Conservation (phyloP, 73 alveolate genomes). For the Tetrahymena borealis region DNA sequence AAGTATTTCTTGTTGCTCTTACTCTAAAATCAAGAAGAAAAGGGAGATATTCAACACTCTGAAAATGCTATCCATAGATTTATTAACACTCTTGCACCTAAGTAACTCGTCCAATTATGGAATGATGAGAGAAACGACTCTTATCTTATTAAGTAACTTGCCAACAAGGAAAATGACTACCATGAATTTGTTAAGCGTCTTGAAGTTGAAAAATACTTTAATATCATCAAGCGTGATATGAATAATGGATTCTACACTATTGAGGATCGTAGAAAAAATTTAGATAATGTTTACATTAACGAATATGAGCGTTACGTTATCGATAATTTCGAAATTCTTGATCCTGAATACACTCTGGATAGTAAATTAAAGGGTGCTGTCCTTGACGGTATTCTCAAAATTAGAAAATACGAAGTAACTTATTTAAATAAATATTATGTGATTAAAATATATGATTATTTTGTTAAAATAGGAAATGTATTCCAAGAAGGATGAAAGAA, state of each 20-base stretch:
- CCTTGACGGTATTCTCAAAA: neutral
- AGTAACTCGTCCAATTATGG: neutral
- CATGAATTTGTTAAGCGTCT: neutral
- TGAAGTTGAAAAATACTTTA: neutral
- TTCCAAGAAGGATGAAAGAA: neutral
- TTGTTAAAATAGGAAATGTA: neutral
- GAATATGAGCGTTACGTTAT: neutral
- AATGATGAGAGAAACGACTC: neutral
- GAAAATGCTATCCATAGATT: neutral
- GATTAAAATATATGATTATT: neutral
- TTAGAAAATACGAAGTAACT: neutral
- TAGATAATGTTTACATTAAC: neutral
- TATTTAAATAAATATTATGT: neutral
- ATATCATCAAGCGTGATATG: neutral
- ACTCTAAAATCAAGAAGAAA: neutral
- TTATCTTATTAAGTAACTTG: neutral
- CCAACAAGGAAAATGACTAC: neutral
- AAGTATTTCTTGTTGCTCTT: neutral
- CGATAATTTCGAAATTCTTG: neutral
- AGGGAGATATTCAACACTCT: neutral
- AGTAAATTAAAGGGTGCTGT: neutral
- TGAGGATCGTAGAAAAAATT: neutral
- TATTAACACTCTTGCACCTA: neutral
- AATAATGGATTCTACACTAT: neutral
- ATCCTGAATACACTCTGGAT: neutral